Evolutionary conservation across 352 stramenopile species (phyloP), one percentile per base, ranked within the genome.

Genomic region (Pythium sukuiense): DNA sequence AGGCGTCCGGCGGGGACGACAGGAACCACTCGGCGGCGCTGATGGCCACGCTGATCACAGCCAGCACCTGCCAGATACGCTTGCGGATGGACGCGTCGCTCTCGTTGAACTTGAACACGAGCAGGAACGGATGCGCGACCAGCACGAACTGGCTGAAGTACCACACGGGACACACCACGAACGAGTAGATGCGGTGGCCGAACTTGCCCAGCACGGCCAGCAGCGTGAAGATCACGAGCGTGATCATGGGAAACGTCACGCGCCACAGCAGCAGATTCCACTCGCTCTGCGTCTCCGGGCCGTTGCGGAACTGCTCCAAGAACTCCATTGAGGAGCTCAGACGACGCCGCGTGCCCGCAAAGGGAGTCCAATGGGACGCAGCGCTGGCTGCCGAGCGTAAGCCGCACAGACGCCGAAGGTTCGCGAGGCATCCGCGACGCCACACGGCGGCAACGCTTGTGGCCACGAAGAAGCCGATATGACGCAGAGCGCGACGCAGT

Each of bases 261-360:
- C 85, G 83, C 87, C 87, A 95, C 16, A 90, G 66, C 12, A 92
- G 60, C 48, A 95, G 48, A 55, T 93, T 91, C 83, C 87, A 92
- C 63, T 93, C 87, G 73, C 79, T 94, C 37, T 94, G 81, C 2
- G 74, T 85, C 59, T 89, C 83, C 0, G 85, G 85, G 0, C 83
- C 85, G 6, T 84, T 80, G 13, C 80, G 79, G 64, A 91, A 92
- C 59, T 88, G 82, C 59, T 91, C 80, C 35, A 94, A 72, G 57
- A 92, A 79, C 59, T 79, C 81, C 60, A 91, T 67, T 16, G 80
- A 70, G 35, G 63, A 66, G 29, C 61, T 70, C 6, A 70, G 45
- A 1, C 53, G 57, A 18, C 60, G 60, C 6, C 63, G 55, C 27
- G 64, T 59, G 46, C 54, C 64, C 35, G 53, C 49, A 41, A 65